Base-by-base conservation (phyloP, 495 filamentous ascomycete species). In the Astrothelium subdiscretum region DNA sequence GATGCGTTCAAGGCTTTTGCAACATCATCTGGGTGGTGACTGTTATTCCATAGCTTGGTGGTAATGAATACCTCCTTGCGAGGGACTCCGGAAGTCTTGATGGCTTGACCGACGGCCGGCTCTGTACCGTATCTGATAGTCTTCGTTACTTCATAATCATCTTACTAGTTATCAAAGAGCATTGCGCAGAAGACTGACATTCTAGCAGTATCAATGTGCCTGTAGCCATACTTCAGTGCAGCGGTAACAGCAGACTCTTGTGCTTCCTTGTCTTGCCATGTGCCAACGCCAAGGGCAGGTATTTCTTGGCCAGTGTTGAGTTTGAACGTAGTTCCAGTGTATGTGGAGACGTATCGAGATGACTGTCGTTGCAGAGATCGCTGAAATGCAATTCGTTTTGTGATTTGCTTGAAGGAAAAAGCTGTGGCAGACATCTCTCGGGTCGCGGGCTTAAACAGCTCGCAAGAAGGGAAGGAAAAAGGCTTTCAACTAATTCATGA, bases 231-330 rank as follows among this genome's bases (percentile, higher is more conserved):
- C 35, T 67, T 69, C 31, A 71, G 59, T 5, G 67, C 69, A 2
- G 60, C 67, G 10, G 51, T 15, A 26, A 74, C 72, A 6, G 72
- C 72, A 52, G 26, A 32, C 57, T 71, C 70, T 48, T 75, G 70
- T 29, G 67, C 67, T 12, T 71, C 70, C 20, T 62, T 62, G 62
- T 76, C 74, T 57, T 74, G 74, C 75, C 80, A 83, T 26, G 80
- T 82, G n/a, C 80, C 80, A 29, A 81, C 75, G 29, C 80, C 80
- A 15, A 82, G 48, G 1, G 69, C 65, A 11, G 80, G 80, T 62
- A 83, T 79, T 59, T 62, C 29, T 6, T 70, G 69, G 13, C 73
- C 73, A 13, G 70, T 74, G 58, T 74, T 74, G 51, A 73, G 73
- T 31, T 66, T 71, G 57, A 63, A 58, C 22, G 20, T 57, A 3